A percentile compares a stretch with the other conserved stretches of the same genome.
These are phyloP conservation scores for Daldinia loculata DNA, from an alignment of 495 filamentous ascomycete genomes.

Conservation along the genomic window DNA sequence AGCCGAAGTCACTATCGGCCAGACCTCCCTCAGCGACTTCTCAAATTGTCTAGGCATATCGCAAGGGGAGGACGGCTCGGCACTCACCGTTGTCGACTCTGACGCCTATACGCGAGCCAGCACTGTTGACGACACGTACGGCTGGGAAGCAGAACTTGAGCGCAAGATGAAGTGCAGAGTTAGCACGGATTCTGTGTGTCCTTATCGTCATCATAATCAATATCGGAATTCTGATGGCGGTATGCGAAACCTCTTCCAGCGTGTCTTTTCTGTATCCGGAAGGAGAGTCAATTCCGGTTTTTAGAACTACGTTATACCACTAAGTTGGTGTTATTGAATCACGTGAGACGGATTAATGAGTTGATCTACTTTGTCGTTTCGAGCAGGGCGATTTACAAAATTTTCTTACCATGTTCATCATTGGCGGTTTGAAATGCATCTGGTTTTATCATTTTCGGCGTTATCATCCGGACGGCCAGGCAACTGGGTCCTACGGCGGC, in stretches of 20 bases:
- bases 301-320: slow-evolving; percentile 10
- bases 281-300: slow-evolving; percentile 31
- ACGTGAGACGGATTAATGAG: slow-evolving; percentile 25
- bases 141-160: slow-evolving; percentile 59
- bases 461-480: slow-evolving; percentile 37
- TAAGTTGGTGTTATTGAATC: slow-evolving; percentile 1
- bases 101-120: slow-evolving; percentile 33
- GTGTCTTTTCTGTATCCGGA: slow-evolving; percentile 49
- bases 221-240: slow-evolving; percentile 46
- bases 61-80: slow-evolving; percentile 29
- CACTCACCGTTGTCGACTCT: slow-evolving; percentile 42
- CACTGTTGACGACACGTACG: slow-evolving; percentile 53
- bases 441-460: slow-evolving; percentile 24
- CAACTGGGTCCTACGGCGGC: slow-evolving; percentile 36
- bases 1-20: slow-evolving; percentile 10
- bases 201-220: slow-evolving; percentile 21
- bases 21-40: slow-evolving; percentile 42
- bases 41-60: slow-evolving; percentile 48
- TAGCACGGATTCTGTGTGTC: slow-evolving; percentile 18
- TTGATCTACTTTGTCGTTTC: slow-evolving; percentile 5
- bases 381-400: slow-evolving; percentile 4
- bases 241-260: slow-evolving; percentile 53
- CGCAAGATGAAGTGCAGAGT: slow-evolving; percentile 41
- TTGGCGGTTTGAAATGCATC: slow-evolving; percentile 27
- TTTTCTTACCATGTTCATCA: slow-evolving; percentile 12